Base-by-base conservation (phyloP, 768 basidiomycete genomes). In the Auricularia sp. region DNA sequence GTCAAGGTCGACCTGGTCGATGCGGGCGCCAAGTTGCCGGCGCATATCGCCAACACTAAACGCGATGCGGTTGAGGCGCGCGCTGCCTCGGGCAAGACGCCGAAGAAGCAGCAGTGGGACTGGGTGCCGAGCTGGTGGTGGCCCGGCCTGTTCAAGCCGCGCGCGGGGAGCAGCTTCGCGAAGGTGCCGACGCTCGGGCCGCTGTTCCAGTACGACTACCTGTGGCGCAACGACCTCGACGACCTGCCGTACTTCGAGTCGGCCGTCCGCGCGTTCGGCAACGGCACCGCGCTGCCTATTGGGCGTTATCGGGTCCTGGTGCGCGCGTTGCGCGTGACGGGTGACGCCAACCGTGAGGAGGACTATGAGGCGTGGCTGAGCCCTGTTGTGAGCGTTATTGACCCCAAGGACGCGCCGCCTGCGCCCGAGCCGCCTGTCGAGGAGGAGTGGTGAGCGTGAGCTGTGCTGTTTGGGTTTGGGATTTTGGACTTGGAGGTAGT, bases 251-350 rank as follows among this genome's bases (percentile, higher is more conserved):
- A 59, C 56, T 24, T n/a, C 24, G 24, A 35, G 24, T 8, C 8
- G 24, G 24, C 6, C 29, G 34, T 24, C 56, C 14, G 14, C 56
- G 29, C 24, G 3, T 74, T 72, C 59, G 64, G 69, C 11, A 75
- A 74, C 58, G 74, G 73, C 3, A 74, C 73, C 0, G 51, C 61
- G 8, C 72, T 76, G 16, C 71, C 75, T 3, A 71, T 74, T 63
- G 76, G 76, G 13, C 65, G 64, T 14, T 79, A 79, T 62, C 63
- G 62, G 47, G 36, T 66, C 1, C 54, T 66, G 3, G 16, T 58
- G 29, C 62, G 70, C 42, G 68, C 66, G 11, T 64, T 67, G 34
- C 67, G 67, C 62, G 66, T 68, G 29, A 65, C 65, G 11, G 69
- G 67, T 35, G 64, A 69, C 39, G 62, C 66, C 3, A 33, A 10